A percentile compares a stretch with the other conserved stretches of the same genome.
Conservation (phyloP, 208 protist species). For the Acanthamoeba castellanii region DNA sequence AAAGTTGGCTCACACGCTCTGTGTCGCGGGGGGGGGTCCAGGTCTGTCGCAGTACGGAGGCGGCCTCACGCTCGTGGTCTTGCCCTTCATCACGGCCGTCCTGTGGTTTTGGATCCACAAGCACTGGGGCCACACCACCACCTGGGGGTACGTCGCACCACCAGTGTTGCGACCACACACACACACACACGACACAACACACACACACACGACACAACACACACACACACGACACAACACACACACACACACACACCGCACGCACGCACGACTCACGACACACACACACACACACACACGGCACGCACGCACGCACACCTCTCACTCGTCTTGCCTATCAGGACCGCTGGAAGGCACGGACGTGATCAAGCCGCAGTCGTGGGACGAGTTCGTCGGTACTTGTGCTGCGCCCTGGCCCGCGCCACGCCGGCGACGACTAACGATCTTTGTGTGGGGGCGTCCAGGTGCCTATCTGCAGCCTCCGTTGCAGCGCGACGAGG, state of each 20-base stretch:
- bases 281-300: background rate
- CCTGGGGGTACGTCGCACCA: background rate
- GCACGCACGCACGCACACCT: background rate
- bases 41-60: slow-evolving; percentile 26
- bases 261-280: background rate
- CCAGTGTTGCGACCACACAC: background rate
- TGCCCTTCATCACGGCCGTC: slow-evolving; percentile 53
- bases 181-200: background rate
- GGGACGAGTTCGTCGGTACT: slow-evolving; percentile 22
- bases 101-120: background rate
- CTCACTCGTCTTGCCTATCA: background rate
- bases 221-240: background rate
- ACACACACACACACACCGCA: background rate
- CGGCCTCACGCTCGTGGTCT: background rate
- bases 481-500: slow-evolving; percentile 4
- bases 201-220: background rate
- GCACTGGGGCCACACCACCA: slow-evolving; percentile 10
- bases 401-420: background rate
- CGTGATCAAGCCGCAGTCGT: background rate
- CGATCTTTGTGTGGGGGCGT: background rate
- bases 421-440: background rate
- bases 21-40: background rate
- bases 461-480: slow-evolving; percentile 35
- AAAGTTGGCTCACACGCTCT: background rate
- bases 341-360: slow-evolving; percentile 29